phyloP scores from a whole-genome alignment of 768 basidiomycete species.

The Lyophyllum semitale region DNA sequence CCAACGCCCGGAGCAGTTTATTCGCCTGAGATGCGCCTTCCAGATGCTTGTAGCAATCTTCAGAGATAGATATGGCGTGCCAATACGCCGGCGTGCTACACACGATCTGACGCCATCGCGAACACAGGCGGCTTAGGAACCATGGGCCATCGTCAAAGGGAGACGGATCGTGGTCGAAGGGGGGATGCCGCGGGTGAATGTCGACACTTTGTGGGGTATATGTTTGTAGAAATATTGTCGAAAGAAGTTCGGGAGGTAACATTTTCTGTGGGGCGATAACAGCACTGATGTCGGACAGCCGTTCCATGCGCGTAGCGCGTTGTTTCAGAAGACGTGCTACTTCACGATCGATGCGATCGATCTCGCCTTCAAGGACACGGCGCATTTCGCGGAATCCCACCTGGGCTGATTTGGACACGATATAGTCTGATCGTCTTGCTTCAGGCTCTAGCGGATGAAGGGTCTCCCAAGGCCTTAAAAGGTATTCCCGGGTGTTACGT shows the following conservation, averaged over 20 bases:
- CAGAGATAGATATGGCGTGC: too few species aligned
- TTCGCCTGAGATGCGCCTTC: too few species aligned
- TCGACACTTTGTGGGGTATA: background rate
- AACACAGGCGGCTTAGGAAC: background rate
- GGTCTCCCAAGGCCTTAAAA: background rate
- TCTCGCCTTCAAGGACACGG: background rate
- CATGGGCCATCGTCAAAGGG: background rate
- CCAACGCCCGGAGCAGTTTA: too few species aligned
- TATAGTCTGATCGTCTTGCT: background rate
- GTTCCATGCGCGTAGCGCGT: background rate
- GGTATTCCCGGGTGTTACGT: background rate
- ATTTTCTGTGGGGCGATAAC: background rate
- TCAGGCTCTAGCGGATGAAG: background rate
- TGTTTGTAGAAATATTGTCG: background rate
- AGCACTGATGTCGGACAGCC: background rate
- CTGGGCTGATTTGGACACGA: too few species aligned
- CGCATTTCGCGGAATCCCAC: background rate
- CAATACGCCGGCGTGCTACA: background rate
- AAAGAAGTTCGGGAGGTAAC: background rate
- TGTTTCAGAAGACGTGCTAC: background rate
- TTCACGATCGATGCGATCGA: background rate
- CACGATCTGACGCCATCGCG: background rate
- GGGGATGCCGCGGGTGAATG: too few species aligned
- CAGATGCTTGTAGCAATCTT: too few species aligned
- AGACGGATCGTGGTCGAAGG: background rate